Percentiles rank a stretch among this genome's conserved stretches.
Evolutionary conservation across 2,329 filamentous ascomycete species (phyloP).

Genomic region (Arthrobotrys entomopaga): DNA sequence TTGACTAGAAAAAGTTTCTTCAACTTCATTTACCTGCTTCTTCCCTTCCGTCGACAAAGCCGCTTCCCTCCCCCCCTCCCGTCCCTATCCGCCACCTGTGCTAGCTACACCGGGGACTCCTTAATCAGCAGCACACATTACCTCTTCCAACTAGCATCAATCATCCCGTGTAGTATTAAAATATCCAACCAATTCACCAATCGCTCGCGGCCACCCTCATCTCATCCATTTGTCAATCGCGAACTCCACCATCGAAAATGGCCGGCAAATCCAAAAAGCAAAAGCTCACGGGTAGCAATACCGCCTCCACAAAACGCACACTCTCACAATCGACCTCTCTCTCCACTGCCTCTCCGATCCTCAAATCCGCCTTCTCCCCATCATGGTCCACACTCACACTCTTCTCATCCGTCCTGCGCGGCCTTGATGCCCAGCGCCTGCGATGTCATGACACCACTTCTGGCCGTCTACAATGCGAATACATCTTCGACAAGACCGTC

Average conservation of each 20-base stretch:
- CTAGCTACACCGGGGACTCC: constrained; percentile 4
- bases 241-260: constrained; percentile 27
- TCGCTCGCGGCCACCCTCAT: background rate
- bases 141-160: too few species aligned
- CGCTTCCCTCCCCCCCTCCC: background rate
- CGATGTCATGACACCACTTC: constrained; percentile 67
- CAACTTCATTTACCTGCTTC: constrained; percentile 31
- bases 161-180: background rate
- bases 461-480: constrained; percentile 66
- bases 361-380: constrained; percentile 66
- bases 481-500: constrained; percentile 65
- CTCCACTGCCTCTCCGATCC: constrained; percentile 62
- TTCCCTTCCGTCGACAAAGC: constrained; percentile 6
- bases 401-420: constrained; percentile 68
- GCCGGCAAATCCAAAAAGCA: constrained; percentile 55
- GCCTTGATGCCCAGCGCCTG: constrained; percentile 67
- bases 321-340: constrained; percentile 41
- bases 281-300: constrained; percentile 22
- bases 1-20: constrained; percentile 54
- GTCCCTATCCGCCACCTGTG: constrained; percentile 15
- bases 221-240: background rate
- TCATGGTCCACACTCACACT: constrained; percentile 66
- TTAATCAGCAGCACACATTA: background rate
- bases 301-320: constrained; percentile 33
- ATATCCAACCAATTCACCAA: background rate